A percentile compares a stretch with the other conserved stretches of the same genome.
phyloP scores from a whole-genome alignment of 2,329 filamentous ascomycete genomes.

The Claviceps purpurea region DNA sequence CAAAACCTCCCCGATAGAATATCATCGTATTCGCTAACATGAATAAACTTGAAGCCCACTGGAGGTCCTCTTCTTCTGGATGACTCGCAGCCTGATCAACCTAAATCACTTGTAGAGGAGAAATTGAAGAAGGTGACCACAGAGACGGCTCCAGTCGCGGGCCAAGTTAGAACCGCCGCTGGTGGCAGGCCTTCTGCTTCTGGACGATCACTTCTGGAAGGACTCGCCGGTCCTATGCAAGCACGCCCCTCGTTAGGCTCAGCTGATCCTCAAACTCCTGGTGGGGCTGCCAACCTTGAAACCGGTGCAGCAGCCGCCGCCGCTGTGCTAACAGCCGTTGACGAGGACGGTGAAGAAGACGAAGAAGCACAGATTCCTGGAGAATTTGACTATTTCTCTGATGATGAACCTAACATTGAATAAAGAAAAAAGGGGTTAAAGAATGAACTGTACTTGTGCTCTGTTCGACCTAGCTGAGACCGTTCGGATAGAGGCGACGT shows the following conservation, averaged over 20 bases:
- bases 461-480: no score
- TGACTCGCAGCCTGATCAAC: constrained; percentile 66
- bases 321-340: constrained; percentile 71
- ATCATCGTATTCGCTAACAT: neutral
- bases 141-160: constrained; percentile 47
- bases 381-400: constrained; percentile 70
- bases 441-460: neutral
- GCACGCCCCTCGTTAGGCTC: constrained; percentile 21
- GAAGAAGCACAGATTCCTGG: constrained; percentile 58
- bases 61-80: constrained; percentile 86
- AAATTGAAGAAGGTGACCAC: constrained; percentile 73
- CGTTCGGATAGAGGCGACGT: no score
- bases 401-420: constrained; percentile 36
- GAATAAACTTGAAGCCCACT: constrained; percentile 49
- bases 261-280: constrained; percentile 16
- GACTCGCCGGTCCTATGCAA: constrained; percentile 19
- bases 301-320: constrained; percentile 57
- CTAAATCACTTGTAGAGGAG: constrained; percentile 74
- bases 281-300: constrained; percentile 29
- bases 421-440: constrained; percentile 7
- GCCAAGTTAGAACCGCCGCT: constrained; percentile 17
- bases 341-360: constrained; percentile 66
- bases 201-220: constrained; percentile 22
- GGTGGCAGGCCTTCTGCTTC: constrained; percentile 18
- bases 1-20: neutral